Percentiles rank a stretch among this genome's conserved stretches.
Evolutionary conservation across 75 land plant species (phyloP).

Genomic region (Chamaecyparis obtusa): DNA sequence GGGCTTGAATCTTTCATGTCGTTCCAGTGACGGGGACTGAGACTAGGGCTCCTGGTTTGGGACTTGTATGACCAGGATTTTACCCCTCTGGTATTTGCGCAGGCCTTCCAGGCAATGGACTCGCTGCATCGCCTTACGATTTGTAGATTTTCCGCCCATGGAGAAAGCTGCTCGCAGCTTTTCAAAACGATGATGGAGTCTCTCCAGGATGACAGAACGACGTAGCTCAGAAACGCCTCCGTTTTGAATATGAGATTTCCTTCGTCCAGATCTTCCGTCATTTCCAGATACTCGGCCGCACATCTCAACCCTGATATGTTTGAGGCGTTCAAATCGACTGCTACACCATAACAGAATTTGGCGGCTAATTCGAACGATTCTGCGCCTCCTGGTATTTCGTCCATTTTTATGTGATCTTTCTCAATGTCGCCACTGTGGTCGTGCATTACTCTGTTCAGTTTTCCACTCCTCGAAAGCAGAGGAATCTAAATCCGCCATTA

Average conservation of each 20-base stretch:
- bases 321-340: constrained; percentile 62
- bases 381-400: constrained; percentile 74
- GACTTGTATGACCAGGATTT: constrained; percentile 55
- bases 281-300: constrained; percentile 83
- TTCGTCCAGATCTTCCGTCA: constrained; percentile 89
- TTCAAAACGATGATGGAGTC: constrained; percentile 78
- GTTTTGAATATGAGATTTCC: constrained; percentile 85
- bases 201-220: constrained; percentile 78
- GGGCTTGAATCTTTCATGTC: constrained; percentile 58
- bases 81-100: constrained; percentile 78
- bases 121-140: constrained; percentile 83
- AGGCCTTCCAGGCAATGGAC: constrained; percentile 95
- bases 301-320: constrained; percentile 74
- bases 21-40: constrained; percentile 22
- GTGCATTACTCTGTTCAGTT: constrained; percentile 64
- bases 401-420: constrained; percentile 34
- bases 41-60: constrained; percentile 33
- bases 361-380: constrained; percentile 85
- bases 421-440: constrained; percentile 46
- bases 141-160: constrained; percentile 88
- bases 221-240: constrained; percentile 75
- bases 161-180: constrained; percentile 70
- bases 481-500: constrained; percentile 49
- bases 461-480: constrained; percentile 73
- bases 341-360: constrained; percentile 84